Evolutionary conservation across 2,329 filamentous ascomycete species (phyloP).

Genomic region (Cercospora janseana): DNA sequence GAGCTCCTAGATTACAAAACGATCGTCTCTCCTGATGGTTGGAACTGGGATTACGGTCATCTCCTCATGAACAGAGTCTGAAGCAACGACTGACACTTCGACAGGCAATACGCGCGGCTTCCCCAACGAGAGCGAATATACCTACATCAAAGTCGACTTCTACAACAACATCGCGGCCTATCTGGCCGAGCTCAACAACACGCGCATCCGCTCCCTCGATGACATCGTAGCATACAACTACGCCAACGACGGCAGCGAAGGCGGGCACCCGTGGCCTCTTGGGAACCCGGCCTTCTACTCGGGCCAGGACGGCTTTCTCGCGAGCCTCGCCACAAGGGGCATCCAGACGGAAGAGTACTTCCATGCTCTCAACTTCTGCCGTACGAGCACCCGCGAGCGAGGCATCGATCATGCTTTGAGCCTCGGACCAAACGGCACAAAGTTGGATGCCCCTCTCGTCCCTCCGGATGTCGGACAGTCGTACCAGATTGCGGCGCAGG

Average conservation of each 20-base stretch:
- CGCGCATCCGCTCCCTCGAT: conserved; percentile 57
- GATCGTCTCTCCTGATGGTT: conserved; percentile 65
- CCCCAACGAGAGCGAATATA: conserved; percentile 72
- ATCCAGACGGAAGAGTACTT: conserved; percentile 63
- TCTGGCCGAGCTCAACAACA: conserved; percentile 62
- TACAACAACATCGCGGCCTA: conserved; percentile 66
- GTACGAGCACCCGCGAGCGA: conserved; percentile 57
- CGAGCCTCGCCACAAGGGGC: conserved; percentile 61
- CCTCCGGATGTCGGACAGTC: conserved; percentile 67
- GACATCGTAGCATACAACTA: conserved; percentile 63
- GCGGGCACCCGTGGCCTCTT: conserved; percentile 54
- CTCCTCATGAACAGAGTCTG: conserved; percentile 32
- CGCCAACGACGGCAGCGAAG: conserved; percentile 64
- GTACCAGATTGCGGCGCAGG: conserved; percentile 70
- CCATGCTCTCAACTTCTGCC: conserved; percentile 63
- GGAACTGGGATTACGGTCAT: conserved; percentile 57
- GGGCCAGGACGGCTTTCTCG: conserved; percentile 70
- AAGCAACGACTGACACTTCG: conserved; percentile 45
- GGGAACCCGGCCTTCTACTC: conserved; percentile 64
- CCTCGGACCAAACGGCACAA: conserved; percentile 41
- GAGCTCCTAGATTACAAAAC: conserved; percentile 63
- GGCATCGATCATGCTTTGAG: conserved; percentile 68
- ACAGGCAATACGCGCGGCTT: conserved; percentile 57
- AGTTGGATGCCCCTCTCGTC: conserved; percentile 63
- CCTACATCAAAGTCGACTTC: conserved; percentile 68